These are phyloP conservation scores for Entomortierella parvispora DNA, from an alignment of 192 early-diverging fungal species.

Conservation along the genomic window DNA sequence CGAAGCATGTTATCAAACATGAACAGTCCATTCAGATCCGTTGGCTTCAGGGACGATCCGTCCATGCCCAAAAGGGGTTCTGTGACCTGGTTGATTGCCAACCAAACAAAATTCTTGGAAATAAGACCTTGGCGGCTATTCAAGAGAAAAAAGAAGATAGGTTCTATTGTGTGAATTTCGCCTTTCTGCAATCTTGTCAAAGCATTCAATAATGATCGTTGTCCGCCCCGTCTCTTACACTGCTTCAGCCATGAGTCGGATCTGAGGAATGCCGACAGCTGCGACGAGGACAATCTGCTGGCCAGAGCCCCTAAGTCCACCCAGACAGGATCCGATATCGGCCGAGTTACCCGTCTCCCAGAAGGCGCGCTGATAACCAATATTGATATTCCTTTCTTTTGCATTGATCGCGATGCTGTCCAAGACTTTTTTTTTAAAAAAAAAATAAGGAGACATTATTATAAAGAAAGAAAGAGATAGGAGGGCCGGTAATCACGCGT, in stretches of 20 bases:
- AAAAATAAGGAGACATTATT: neutral
- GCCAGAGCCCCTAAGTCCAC: constrained; percentile 43
- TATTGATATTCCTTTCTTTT: constrained; percentile 29
- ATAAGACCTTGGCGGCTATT: constrained; percentile 44
- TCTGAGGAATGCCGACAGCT: constrained; percentile 45
- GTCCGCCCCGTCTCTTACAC: no score
- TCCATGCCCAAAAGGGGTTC: constrained; percentile 25
- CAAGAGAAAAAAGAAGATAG: no score
- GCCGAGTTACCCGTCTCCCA: constrained; percentile 37
- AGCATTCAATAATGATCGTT: no score
- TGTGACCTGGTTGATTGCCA: constrained; percentile 51
- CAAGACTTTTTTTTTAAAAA: constrained; percentile 40
- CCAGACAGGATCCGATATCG: constrained; percentile 31
- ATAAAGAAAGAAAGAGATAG: neutral
- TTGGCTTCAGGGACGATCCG: constrained; percentile 27
- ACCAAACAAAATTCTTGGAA: constrained; percentile 54
- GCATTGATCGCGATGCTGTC: constrained; percentile 50
- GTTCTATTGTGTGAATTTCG: no score
- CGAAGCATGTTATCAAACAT: constrained; percentile 60
- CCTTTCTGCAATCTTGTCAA: no score
- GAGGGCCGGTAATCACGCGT: no score
- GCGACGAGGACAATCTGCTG: constrained; percentile 61
- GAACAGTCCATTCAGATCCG: constrained; percentile 52
- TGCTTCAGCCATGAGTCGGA: constrained; percentile 51
- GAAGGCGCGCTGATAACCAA: constrained; percentile 51